Conservation (phyloP, 805 yeast genomes). For the Saccharomyces eubayanus region DNA sequence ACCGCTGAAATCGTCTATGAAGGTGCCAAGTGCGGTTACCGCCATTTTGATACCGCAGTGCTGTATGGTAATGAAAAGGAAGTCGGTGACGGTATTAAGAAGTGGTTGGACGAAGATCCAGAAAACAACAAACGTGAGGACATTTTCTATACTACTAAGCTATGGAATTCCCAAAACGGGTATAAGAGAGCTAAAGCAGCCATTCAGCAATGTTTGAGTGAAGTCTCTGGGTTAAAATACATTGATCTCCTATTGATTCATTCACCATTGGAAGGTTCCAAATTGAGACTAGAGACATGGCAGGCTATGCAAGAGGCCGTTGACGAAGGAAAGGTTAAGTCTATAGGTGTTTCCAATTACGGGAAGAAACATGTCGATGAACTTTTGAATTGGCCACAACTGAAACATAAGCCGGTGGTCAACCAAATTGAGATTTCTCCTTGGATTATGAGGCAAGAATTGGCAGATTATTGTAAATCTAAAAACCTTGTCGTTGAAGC, state of each 20-base stretch:
- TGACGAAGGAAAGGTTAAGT: conserved; percentile 46
- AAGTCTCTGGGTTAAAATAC: conserved; percentile 50
- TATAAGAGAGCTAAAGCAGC: conserved; percentile 50
- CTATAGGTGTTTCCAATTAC: conserved; percentile 75
- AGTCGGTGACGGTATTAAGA: conserved; percentile 49
- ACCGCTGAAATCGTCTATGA: conserved; percentile 40
- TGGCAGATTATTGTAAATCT: conserved; percentile 51
- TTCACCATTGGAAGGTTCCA: conserved; percentile 45
- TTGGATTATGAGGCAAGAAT: conserved; percentile 62
- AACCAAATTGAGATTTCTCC: conserved; percentile 83
- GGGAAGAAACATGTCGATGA: conserved; percentile 54
- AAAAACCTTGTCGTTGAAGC: conserved; percentile 61
- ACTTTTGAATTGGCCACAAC: conserved; percentile 47
- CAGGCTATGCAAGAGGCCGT: conserved; percentile 68
- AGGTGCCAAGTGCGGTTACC: conserved; percentile 59
- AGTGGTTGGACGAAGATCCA: conserved; percentile 42
- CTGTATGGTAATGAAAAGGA: conserved; percentile 57
- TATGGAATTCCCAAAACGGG: conserved; percentile 63
- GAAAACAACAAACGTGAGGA: conserved; percentile 41
- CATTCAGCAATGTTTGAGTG: conserved; percentile 44
- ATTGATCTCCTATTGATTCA: conserved; percentile 67
- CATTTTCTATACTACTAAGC: conserved; percentile 59
- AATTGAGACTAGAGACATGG: conserved; percentile 53
- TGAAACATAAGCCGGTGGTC: conserved; percentile 55
- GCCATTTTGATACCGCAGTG: conserved; percentile 69